Percentiles rank a stretch among this genome's conserved stretches.
phyloP scores from a whole-genome alignment of 371 early-diverging fungal species.

The Apophysomyces variabilis region DNA sequence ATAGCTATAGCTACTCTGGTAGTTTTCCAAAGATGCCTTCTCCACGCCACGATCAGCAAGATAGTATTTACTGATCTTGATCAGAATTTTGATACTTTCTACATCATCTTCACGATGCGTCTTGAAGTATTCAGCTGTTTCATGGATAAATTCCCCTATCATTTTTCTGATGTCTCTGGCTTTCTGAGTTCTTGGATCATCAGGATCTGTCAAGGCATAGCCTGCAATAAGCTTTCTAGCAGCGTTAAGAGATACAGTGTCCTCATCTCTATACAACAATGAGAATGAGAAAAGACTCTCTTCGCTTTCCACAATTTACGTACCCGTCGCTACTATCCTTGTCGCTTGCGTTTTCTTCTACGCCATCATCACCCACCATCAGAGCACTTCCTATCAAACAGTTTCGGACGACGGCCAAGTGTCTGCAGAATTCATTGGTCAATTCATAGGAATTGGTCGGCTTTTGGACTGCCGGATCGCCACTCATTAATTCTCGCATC shows the following conservation, averaged over 20 bases:
- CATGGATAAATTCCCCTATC: constrained; percentile 59
- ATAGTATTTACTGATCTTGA: constrained; percentile 62
- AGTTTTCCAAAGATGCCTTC: constrained; percentile 48
- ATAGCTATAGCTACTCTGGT: constrained; percentile 63
- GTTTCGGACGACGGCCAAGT: constrained; percentile 59
- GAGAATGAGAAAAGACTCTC: not conserved
- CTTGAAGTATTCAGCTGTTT: constrained; percentile 56
- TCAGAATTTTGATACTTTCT: constrained; percentile 70
- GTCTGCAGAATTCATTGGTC: constrained; percentile 63
- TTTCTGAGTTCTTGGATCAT: constrained; percentile 51
- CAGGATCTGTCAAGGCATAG: constrained; percentile 62
- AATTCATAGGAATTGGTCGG: constrained; percentile 38
- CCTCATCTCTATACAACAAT: constrained; percentile 38
- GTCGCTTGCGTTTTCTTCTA: constrained; percentile 19
- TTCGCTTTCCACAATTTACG: not conserved
- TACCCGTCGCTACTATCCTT: constrained; percentile 2
- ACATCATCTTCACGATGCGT: constrained; percentile 74
- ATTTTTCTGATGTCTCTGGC: constrained; percentile 53
- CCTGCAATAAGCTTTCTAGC: constrained; percentile 53
- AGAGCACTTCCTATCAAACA: constrained; percentile 58
- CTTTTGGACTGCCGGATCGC: constrained; percentile 16
- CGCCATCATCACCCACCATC: constrained; percentile 60
- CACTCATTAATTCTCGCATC: constrained; percentile 52
- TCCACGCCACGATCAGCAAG: constrained; percentile 74
- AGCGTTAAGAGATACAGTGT: constrained; percentile 33